Base-by-base conservation (phyloP, 2,329 filamentous ascomycete species). In the Paradendryphiella salina region DNA sequence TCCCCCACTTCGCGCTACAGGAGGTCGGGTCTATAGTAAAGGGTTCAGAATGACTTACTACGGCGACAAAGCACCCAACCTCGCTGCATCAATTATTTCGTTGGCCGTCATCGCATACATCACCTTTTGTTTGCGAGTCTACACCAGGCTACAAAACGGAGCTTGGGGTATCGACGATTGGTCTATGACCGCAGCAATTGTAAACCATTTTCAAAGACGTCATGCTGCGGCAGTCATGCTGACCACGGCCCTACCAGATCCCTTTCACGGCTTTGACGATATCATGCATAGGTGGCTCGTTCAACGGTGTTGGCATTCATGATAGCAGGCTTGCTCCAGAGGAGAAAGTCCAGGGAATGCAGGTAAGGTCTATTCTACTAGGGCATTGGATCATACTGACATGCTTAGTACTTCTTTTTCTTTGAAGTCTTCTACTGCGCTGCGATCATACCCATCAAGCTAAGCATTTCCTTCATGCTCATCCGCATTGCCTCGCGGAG, bases 401-500 rank as follows among this genome's bases (percentile, higher is more conserved):
- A 10, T n/a, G 13, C 11, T 11, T 23, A 51, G 43, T 51, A 41
- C 20, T 51, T 51, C 13, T 51, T 51, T 18, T 51, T 47, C 26
- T 51, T 51, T 14, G 48, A 51, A 21, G 43, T 47, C 7, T 51
- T 47, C 15, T 51, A 51, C 18, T 51, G 48, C 20, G 37, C 48
- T 2, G 48, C 48, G 5, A 51, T 51, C 21, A 51, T 51, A 13
- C 48, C 48, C 5, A 47, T 51, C 18, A 51, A 51, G n/a, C 38
- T 51, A n/a, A 51, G 48, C n/a, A 51, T 47, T 9, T 47, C 48
- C 4, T 51, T 51, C 32, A 51, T 51, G 48, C 48, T 47, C 31
- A 51, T 51, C 11, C 48, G 48, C 7, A 47, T 51, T 18, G 48
- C 48, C 10, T 51, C 48, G 3, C 36, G 43, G 13, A 51, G 37